A percentile compares a stretch with the other conserved stretches of the same genome.
Evolutionary conservation across 306 rosid genomes (phyloP).

Genomic region (Trifolium pratense): DNA sequence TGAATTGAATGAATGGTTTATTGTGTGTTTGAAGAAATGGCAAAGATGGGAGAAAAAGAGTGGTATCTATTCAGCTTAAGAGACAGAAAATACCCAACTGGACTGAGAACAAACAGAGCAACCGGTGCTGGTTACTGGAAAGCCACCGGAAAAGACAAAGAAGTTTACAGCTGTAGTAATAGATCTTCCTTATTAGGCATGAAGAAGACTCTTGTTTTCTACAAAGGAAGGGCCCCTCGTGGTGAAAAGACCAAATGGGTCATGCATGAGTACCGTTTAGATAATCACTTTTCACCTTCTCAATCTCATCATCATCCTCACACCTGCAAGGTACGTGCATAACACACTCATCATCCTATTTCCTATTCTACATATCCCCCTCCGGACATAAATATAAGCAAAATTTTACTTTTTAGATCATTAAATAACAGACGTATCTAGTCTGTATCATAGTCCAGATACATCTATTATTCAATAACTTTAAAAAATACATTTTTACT

Average conservation of each 20-base stretch:
- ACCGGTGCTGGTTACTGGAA: slow-evolving; percentile 88
- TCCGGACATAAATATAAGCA: too few species aligned
- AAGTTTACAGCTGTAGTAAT: slow-evolving; percentile 49
- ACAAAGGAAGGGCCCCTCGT: slow-evolving; percentile 84
- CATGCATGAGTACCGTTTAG: slow-evolving; percentile 87
- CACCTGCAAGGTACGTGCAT: slow-evolving; percentile 28
- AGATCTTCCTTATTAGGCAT: slow-evolving; percentile 48
- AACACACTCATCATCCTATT: too few species aligned
- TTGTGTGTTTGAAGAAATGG: slow-evolving; percentile 53
- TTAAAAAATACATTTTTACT: too few species aligned
- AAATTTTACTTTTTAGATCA: too few species aligned
- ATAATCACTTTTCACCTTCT: slow-evolving; percentile 61
- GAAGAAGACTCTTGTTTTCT: slow-evolving; percentile 91
- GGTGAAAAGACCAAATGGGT: slow-evolving; percentile 91
- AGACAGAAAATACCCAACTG: slow-evolving; percentile 86
- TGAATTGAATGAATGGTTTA: background rate
- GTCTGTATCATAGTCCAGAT: too few species aligned
- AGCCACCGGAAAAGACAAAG: slow-evolving; percentile 82
- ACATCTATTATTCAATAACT: too few species aligned
- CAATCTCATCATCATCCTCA: too few species aligned
- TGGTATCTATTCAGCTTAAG: slow-evolving; percentile 83
- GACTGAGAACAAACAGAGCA: slow-evolving; percentile 77
- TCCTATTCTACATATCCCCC: background rate
- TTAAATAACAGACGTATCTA: too few species aligned
- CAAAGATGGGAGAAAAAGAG: slow-evolving; percentile 81